Base-by-base conservation (phyloP, 2,329 filamentous ascomycete genomes). In the Leptographium lundbergii region DNA sequence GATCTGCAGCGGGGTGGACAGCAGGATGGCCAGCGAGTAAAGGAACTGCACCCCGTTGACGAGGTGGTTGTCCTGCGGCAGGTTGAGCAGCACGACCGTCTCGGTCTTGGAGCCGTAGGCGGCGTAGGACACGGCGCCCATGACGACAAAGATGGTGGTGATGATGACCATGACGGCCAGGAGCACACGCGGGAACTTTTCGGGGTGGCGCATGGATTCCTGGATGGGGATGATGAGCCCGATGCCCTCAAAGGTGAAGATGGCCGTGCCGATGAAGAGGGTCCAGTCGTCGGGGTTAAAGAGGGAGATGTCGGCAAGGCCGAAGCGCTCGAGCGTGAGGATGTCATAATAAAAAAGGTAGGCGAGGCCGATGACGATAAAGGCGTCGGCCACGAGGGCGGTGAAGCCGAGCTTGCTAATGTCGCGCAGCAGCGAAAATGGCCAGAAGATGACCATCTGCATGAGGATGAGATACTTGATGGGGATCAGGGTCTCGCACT, bases 221-320 rank as follows among this genome's bases (percentile, higher is more conserved):
- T 99, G 95, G 61, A 99, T 96, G 0, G 95, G 94, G 63, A 99
- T 96, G 71, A 99, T 95, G 55, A 99, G 82, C 14, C 94, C 95
- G 62, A 99, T 95, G 32, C 94, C 94, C 70, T 99, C 94, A 69
- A 97, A 99, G 0, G 94, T 97, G 75, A 99, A 99, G 70, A 99
- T 97, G 32, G 95, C 94, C 0, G 95, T 99, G 62, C 94, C 95
- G 66, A 99, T 99, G 71, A 99, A 97, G 5, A 99, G 80, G 0
- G 94, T 96, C 94, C 95, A 99, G 70, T 91, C 87, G 61, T 87
- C 84, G 48, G 86, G 73, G 75, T 99, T 99, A 79, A 99, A 97
- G 67, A 87, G 80, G 65, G 88, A 82, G 67, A 97, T 91, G 69
- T 99, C 94, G 6, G 90, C 81, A 27, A 96, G 74, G 14, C 90